These are phyloP conservation scores for Shiraia sp. DNA, from an alignment of 2,329 filamentous ascomycete species.

Conservation along the genomic window DNA sequence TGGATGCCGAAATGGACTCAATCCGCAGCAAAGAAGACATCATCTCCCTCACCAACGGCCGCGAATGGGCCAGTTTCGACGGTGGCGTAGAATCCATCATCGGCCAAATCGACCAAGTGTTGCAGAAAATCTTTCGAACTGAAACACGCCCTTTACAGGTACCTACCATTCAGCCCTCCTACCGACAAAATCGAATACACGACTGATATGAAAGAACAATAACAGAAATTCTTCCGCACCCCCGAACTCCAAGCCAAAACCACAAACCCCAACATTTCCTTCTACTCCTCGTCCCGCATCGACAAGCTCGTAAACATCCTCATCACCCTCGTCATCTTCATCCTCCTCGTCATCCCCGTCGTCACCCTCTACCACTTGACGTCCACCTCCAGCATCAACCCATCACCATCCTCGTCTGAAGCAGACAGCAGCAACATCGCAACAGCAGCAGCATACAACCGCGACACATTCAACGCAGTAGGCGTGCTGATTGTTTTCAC, in stretches of 20 bases:
- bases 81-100: slow-evolving; percentile 43
- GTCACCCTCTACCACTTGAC: slow-evolving; percentile 47
- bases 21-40: slow-evolving; percentile 49
- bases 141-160: slow-evolving; percentile 32
- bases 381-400: slow-evolving; percentile 10
- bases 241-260: slow-evolving; percentile 46
- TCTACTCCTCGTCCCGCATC: slow-evolving; percentile 44
- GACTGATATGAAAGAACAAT: neutral
- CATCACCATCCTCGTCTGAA: no score
- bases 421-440: neutral
- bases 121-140: slow-evolving; percentile 26
- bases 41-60: slow-evolving; percentile 43
- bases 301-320: slow-evolving; percentile 47
- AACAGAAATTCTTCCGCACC: slow-evolving; percentile 44
- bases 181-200: no score
- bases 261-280: slow-evolving; percentile 34
- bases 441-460: slow-evolving; percentile 15
- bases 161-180: neutral
- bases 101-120: slow-evolving; percentile 24
- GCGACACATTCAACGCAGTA: slow-evolving; percentile 45
- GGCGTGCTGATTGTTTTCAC: slow-evolving; percentile 50
- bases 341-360: slow-evolving; percentile 47
- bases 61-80: slow-evolving; percentile 49
- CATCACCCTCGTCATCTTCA: slow-evolving; percentile 50
- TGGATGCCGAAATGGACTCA: slow-evolving; percentile 40